phyloP scores from a whole-genome alignment of 139 green algal species.

The Coelastrella sp. region DNA sequence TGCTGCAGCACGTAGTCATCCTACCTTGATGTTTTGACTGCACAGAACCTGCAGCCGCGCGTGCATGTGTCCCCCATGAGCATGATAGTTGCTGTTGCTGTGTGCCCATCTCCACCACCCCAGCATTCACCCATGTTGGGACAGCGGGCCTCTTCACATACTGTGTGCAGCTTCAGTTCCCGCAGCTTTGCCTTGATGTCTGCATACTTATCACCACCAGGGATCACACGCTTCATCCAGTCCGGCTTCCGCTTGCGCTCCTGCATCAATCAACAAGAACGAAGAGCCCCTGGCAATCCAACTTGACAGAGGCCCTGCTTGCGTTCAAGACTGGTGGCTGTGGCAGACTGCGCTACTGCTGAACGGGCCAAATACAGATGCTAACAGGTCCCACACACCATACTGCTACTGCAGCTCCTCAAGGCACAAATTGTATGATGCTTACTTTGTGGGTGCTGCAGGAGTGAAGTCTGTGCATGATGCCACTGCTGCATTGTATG shows the following conservation, averaged over 20 bases:
- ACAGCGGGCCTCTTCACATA: conserved; percentile 96
- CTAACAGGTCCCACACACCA: too few relatives aligned
- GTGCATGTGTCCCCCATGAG: conserved; percentile 97
- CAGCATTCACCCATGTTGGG: conserved; percentile 99
- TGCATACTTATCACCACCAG: conserved; percentile 92
- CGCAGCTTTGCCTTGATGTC: conserved; percentile 93
- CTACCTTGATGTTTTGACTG: conserved; percentile 48
- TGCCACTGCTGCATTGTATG: too few relatives aligned
- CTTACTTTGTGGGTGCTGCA: too few relatives aligned
- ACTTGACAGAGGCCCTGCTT: not conserved
- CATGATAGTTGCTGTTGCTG: conserved; percentile 99
- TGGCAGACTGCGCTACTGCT: conserved; percentile 3
- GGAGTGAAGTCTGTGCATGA: too few relatives aligned
- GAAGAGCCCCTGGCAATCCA: not conserved
- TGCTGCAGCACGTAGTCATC: not conserved
- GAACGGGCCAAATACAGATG: not conserved
- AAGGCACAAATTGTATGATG: too few relatives aligned
- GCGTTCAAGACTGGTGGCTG: not conserved
- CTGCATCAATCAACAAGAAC: conserved; percentile 51
- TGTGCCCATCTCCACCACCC: conserved; percentile 89
- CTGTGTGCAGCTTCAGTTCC: conserved; percentile 96
- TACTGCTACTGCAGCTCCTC: too few relatives aligned
- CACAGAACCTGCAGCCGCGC: conserved; percentile 75
- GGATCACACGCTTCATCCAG: conserved; percentile 98
- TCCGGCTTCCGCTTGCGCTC: conserved; percentile 94